phyloP scores from a whole-genome alignment of 2,329 filamentous ascomycete genomes.

The Tympanopsis confertula region DNA sequence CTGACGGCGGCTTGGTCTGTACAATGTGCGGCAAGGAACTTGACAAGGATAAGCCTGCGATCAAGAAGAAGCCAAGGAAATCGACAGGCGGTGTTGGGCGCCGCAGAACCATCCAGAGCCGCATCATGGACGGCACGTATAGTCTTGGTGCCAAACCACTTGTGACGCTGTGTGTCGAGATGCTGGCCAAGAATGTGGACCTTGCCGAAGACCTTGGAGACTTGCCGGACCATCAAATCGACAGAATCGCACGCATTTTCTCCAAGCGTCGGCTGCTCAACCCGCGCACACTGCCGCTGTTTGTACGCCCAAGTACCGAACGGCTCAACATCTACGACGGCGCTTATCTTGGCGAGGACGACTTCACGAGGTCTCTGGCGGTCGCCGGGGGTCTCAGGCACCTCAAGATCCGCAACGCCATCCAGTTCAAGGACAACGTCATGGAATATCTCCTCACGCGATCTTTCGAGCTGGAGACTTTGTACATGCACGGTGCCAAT shows the following conservation, averaged over 20 bases:
- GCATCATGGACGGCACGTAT: slow-evolving; percentile 66
- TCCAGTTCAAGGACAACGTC: slow-evolving; percentile 79
- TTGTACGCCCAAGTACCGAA: slow-evolving; percentile 38
- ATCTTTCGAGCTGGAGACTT: slow-evolving; percentile 52
- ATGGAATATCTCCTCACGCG: slow-evolving; percentile 72
- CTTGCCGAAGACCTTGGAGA: slow-evolving; percentile 51
- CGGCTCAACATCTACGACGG: slow-evolving; percentile 45
- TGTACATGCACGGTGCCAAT: slow-evolving; percentile 77
- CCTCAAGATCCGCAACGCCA: slow-evolving; percentile 72
- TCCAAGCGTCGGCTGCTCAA: slow-evolving; percentile 47
- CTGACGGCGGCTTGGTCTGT: slow-evolving; percentile 78
- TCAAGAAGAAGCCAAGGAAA: slow-evolving; percentile 38
- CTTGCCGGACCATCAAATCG: slow-evolving; percentile 39
- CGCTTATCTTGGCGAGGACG: slow-evolving; percentile 57
- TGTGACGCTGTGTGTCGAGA: slow-evolving; percentile 51
- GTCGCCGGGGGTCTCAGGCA: slow-evolving; percentile 56
- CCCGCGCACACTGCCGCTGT: slow-evolving; percentile 40
- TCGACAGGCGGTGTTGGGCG: slow-evolving; percentile 40
- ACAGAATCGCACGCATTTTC: slow-evolving; percentile 47
- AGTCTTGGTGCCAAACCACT: slow-evolving; percentile 57
- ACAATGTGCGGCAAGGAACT: slow-evolving; percentile 67
- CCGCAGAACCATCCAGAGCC: slow-evolving; percentile 70
- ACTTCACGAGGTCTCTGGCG: slow-evolving; percentile 73
- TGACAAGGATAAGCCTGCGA: slow-evolving; percentile 48
- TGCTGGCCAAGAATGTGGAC: slow-evolving; percentile 48